phyloP scores from a whole-genome alignment of 306 rosid species.

The Neltuma alba region DNA sequence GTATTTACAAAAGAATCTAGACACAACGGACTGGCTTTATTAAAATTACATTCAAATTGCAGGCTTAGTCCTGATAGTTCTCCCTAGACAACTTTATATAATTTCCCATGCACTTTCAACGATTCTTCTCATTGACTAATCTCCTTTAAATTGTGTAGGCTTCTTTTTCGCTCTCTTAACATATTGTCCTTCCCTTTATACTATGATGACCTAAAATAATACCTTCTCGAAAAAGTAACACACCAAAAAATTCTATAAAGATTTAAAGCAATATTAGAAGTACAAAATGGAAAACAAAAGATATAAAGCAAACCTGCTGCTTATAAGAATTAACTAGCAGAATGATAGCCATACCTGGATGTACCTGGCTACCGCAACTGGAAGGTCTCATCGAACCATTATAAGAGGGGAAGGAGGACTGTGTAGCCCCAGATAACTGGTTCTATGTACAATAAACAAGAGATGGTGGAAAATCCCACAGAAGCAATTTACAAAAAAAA shows the following conservation, averaged over 20 bases:
- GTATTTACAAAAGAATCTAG: constrained; percentile 13
- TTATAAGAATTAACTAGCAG: constrained; percentile 26
- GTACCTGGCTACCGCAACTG: constrained; percentile 38
- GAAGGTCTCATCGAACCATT: constrained; percentile 48
- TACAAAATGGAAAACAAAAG: constrained; percentile 9
- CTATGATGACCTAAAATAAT: background rate
- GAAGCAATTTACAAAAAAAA: no score
- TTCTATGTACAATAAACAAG: no score
- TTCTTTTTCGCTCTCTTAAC: background rate
- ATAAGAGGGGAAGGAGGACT: constrained; percentile 34
- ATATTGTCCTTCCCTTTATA: constrained; percentile 1
- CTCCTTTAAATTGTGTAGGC: constrained; percentile 6
- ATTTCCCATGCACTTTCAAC: constrained; percentile 2
- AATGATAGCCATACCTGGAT: constrained; percentile 39
- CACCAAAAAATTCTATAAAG: constrained; percentile 13
- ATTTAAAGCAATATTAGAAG: constrained; percentile 18
- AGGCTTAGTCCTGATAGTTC: background rate
- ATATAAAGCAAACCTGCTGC: constrained; percentile 8
- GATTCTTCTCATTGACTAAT: constrained; percentile 11
- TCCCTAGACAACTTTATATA: background rate
- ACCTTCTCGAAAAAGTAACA: constrained; percentile 7
- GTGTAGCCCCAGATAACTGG: constrained; percentile 28
- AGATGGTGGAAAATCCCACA: no score
- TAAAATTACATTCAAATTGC: background rate
- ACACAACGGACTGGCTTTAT: background rate